Conservation (phyloP, 257 asterid species). For the Fraxinus cuspidata region DNA sequence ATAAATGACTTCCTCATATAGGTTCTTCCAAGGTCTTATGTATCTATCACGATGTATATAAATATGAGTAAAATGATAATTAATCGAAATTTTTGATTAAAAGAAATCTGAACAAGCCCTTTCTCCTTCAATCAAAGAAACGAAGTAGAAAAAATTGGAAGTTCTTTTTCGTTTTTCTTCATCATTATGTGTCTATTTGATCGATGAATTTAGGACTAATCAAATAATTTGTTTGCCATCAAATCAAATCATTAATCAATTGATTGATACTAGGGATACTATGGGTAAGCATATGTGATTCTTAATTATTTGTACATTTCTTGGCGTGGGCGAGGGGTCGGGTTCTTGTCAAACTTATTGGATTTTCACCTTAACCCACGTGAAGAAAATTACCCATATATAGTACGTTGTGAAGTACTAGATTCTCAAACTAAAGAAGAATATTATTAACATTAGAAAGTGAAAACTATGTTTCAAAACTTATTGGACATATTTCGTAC, state of each 20-base stretch:
- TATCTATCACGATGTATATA: neutral
- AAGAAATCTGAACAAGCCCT: neutral
- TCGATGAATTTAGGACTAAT: neutral
- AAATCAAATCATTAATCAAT: neutral
- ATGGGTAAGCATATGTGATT: neutral
- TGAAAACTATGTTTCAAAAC: neutral
- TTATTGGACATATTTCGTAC: neutral
- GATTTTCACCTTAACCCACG: conserved; percentile 12
- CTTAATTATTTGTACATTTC: neutral
- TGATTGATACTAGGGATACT: neutral
- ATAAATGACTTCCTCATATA: conserved; percentile 1
- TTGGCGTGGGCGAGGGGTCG: neutral
- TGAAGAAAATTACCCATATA: conserved; percentile 17
- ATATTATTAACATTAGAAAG: neutral
- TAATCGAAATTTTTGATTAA: neutral
- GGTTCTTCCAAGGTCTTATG: conserved; percentile 13
- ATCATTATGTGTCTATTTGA: neutral
- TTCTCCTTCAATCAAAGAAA: too few species aligned
- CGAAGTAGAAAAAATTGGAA: too few species aligned
- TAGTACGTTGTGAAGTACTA: neutral
- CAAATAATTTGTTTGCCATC: neutral
- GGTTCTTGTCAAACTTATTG: conserved; percentile 21
- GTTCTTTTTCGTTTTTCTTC: too few species aligned
- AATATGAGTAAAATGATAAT: neutral
- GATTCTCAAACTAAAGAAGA: neutral